Evolutionary conservation across 2,329 filamentous ascomycete species (phyloP), one percentile per base, ranked within the genome.

Genomic region (Tolypocladium capitatum): DNA sequence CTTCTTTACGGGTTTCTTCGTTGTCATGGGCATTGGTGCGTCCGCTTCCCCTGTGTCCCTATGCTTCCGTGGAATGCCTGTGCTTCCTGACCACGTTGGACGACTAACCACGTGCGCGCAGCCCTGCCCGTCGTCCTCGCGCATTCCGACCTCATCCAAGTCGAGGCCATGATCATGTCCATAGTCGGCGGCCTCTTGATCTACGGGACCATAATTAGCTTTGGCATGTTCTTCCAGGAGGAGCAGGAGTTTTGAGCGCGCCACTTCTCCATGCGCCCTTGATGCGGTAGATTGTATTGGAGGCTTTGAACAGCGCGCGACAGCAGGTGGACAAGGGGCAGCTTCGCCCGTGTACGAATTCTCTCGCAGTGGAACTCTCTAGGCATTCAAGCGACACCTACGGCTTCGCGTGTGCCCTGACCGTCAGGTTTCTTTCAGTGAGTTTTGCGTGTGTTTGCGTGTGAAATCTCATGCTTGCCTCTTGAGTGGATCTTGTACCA

Each of bases 201-300:
- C 64, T 98, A 98, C 69, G 87, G 88, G 49, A 98, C 92, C 44
- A 96, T 98, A 63, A 94, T 98, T 69, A 92, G 86, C 70, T 98
- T 98, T 68, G 84, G 86, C 55, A 86, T 96, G 81, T 98, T 97
- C 72, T 98, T 98, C 75, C 85, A 91, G 64, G 90, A 97, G 68
- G 89, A 97, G 65, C 86, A 94, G 63, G 92, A 97, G 59, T 98
- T 97, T 66, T 97, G 69, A 70, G 59, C 40, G 24, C 24, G 9
- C 16, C 6, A 2, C 11, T 9, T 21, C 16, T 9, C 28, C 34
- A 8, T 24, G 7, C 24, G n/a, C n/a, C 9, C n/a, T 38, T 13
- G 31, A 4, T 21, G 9, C 34, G 20, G 43, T 27, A 45, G 20
- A 45, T 27, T 45, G 43, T 28, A 27, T 34, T 13, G 3, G 13